phyloP scores from a whole-genome alignment of 176 grass and related monocot genomes.

The Otatea glauca region DNA sequence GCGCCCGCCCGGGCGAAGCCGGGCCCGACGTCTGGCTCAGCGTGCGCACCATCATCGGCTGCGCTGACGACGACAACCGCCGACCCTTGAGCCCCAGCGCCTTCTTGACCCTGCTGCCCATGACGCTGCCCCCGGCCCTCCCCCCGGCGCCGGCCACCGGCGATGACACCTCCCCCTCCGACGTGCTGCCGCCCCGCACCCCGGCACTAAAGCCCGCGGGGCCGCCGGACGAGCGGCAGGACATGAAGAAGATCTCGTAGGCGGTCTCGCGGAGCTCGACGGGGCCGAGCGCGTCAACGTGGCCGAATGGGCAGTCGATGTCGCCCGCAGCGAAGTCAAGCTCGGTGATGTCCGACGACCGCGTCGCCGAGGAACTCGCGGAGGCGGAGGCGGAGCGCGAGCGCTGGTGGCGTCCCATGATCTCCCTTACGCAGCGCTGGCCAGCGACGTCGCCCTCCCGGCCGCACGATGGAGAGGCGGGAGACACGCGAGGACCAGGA shows the following conservation, averaged over 20 bases:
- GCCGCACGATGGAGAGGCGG: not conserved
- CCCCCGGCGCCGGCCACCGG: slow-evolving; percentile 20
- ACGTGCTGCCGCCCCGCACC: not conserved
- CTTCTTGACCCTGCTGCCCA: slow-evolving; percentile 75
- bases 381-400: slow-evolving; percentile 52
- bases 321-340: slow-evolving; percentile 40
- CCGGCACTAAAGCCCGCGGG: not conserved
- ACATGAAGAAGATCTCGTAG: slow-evolving; percentile 74
- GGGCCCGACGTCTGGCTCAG: slow-evolving; percentile 65
- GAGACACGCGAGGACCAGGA: not conserved
- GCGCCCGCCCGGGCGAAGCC: slow-evolving; percentile 57
- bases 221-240: slow-evolving; percentile 51
- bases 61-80: slow-evolving; percentile 23
- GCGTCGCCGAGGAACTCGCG: slow-evolving; percentile 28
- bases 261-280: slow-evolving; percentile 66
- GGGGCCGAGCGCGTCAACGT: slow-evolving; percentile 49
- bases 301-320: slow-evolving; percentile 64
- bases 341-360: slow-evolving; percentile 31
- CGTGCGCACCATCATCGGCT: slow-evolving; percentile 60
- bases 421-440: slow-evolving; percentile 13
- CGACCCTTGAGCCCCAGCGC: slow-evolving; percentile 69
- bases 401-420: slow-evolving; percentile 50
- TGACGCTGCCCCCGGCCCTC: slow-evolving; percentile 49
- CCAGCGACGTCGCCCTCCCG: slow-evolving; percentile 8
- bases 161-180: slow-evolving; percentile 45